A percentile compares a stretch with the other conserved stretches of the same genome.
These are phyloP conservation scores for Coccomyxa sp. DNA, from an alignment of 139 green algal genomes.

Conservation along the genomic window DNA sequence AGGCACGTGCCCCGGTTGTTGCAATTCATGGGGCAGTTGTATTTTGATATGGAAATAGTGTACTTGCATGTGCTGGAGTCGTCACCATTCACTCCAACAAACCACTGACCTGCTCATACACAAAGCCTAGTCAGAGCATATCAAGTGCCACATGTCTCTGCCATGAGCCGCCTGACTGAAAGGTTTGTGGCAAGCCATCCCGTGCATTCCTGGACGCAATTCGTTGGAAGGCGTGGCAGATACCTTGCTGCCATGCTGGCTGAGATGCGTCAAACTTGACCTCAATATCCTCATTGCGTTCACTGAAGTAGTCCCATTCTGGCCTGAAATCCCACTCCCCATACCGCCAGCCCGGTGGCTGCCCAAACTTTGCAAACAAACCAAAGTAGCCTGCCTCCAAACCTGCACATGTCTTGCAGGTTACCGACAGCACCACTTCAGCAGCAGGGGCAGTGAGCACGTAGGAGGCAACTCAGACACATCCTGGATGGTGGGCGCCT, in stretches of 20 bases:
- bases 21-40: constrained; percentile 42
- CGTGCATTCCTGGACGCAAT: not conserved
- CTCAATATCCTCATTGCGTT: constrained; percentile 11
- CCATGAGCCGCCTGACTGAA: not conserved
- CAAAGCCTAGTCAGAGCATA: not conserved
- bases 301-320: constrained; percentile 8
- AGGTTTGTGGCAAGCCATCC: not conserved
- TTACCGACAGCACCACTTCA: not conserved
- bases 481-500: not conserved
- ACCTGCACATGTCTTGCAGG: constrained; percentile 4
- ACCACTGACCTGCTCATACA: constrained; percentile 6
- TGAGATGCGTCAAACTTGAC: constrained; percentile 11
- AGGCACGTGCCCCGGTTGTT: constrained; percentile 29
- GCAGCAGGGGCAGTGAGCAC: not conserved
- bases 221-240: not conserved
- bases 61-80: constrained; percentile 14
- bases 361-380: constrained; percentile 12
- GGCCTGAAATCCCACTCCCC: constrained; percentile 15
- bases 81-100: constrained; percentile 23
- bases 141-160: not conserved
- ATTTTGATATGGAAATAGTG: constrained; percentile 34
- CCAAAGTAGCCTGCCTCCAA: not conserved
- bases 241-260: constrained; percentile 11
- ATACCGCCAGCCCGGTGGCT: constrained; percentile 18
- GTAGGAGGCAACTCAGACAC: no score